Evolutionary conservation across 192 early-diverging fungal species (phyloP).

Genomic region (Coemansia sp.): DNA sequence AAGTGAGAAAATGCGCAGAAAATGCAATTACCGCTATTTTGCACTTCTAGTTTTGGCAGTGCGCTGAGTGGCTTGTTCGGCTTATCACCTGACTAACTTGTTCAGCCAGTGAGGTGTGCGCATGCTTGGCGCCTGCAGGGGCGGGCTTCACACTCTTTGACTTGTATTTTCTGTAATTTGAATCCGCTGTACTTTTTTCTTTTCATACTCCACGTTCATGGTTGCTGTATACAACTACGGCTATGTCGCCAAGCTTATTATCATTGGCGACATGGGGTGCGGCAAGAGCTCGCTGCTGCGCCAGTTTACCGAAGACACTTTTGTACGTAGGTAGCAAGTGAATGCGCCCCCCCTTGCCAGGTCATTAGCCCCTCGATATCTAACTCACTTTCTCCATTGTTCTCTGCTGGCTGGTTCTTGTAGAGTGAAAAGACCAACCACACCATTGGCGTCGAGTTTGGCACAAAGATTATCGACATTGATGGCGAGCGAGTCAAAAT

Average conservation of each 20-base stretch:
- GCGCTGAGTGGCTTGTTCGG: no score
- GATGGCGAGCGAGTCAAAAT: slow-evolving; percentile 65
- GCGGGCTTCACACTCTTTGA: no score
- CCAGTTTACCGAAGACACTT: slow-evolving; percentile 49
- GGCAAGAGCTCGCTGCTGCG: slow-evolving; percentile 57
- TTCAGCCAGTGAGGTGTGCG: no score
- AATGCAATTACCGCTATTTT: background rate
- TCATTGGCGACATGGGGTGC: slow-evolving; percentile 57
- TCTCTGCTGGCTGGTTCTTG: slow-evolving; percentile 23
- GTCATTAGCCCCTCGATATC: background rate
- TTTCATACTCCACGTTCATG: slow-evolving; percentile 15
- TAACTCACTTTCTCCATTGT: background rate
- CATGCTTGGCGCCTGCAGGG: no score
- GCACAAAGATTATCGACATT: slow-evolving; percentile 66
- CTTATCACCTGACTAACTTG: no score
- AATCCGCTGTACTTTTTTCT: background rate
- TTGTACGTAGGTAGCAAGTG: slow-evolving; percentile 27
- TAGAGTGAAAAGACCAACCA: slow-evolving; percentile 63
- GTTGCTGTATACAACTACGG: slow-evolving; percentile 54
- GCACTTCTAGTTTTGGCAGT: no score
- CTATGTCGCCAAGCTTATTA: slow-evolving; percentile 56
- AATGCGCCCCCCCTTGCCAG: background rate
- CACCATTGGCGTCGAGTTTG: slow-evolving; percentile 80
- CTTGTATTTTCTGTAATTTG: background rate
- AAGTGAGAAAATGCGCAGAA: background rate